Base-by-base conservation (phyloP, 2,329 filamentous ascomycete genomes). In the Raffaelea deltoideospora region DNA sequence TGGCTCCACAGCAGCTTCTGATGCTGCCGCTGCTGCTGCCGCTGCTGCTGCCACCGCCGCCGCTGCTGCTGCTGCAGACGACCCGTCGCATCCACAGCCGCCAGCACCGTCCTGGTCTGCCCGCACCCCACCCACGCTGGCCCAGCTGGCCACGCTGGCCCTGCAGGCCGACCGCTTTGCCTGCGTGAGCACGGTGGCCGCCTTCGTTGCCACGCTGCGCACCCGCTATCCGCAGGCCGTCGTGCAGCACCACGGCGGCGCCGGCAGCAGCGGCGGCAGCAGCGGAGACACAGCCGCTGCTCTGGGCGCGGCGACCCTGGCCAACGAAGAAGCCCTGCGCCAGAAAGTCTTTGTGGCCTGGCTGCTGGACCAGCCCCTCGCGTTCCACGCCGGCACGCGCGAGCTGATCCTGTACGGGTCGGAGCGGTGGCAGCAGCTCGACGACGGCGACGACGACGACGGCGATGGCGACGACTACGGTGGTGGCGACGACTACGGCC, bases 141-240 rank as follows among this genome's bases (percentile, higher is more conserved):
- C 69, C 7, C 79, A 79, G 44, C 61, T 81, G 10, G 70, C 75
- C 13, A 79, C 77, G 2, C 58, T 86, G 29, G 73, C 77, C 29
- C 67, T 84, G 35, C 67, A 83, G 38, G 78, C 79, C 10, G 81
- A 86, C 53, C 71, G 78, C 31, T 86, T 84, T 54, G 76, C 79
- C 55, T 79, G 76, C 41, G 56, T 73, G 2, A 52, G 61, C 3
- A 52, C 61, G 10, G 63, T 84, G 2, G 61, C 68, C 9, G 60
- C 59, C 33, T 71, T 72, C 43, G 53, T 79, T 15, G 63, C 61
- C 13, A 52, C 60, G 10, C 48, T 64, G 33, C 70, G 63, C 47
- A 66, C 69, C 50, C 71, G 66, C 48, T 76, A 70, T 62, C 45
- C 45, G 3, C 32, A 35, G 21, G 34, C 41, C 3, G 22, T 37